A percentile compares a stretch with the other conserved stretches of the same genome.
These are phyloP conservation scores for Laguncularia racemosa DNA, from an alignment of 345 rosid genomes.

Conservation along the genomic window DNA sequence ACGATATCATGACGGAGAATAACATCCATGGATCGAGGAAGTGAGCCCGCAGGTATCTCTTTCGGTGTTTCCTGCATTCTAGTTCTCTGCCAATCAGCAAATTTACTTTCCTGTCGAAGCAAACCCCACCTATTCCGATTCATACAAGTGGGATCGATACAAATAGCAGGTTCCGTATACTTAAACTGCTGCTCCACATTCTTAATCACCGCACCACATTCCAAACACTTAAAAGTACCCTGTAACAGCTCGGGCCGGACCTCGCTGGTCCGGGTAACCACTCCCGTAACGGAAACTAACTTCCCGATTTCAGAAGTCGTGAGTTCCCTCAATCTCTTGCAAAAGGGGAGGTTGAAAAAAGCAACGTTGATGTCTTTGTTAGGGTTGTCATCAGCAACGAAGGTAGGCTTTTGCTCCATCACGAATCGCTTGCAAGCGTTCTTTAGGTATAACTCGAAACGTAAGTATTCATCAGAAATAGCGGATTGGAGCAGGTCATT, in stretches of 20 bases:
- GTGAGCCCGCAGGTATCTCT: constrained; percentile 97
- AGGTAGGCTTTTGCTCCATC: constrained; percentile 63
- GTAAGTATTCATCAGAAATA: constrained; percentile 71
- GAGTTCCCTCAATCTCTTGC: constrained; percentile 76
- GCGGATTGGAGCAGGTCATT: constrained; percentile 78
- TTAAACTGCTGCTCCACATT: constrained; percentile 95
- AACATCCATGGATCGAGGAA: constrained; percentile 90
- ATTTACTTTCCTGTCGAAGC: constrained; percentile 92
- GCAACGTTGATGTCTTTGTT: constrained; percentile 82
- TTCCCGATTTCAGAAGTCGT: constrained; percentile 80
- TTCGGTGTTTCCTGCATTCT: constrained; percentile 97
- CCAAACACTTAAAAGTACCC: constrained; percentile 86
- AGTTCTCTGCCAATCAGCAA: constrained; percentile 98
- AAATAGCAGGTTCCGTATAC: constrained; percentile 91
- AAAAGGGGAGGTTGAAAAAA: constrained; percentile 75
- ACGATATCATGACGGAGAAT: constrained; percentile 95
- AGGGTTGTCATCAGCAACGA: constrained; percentile 67
- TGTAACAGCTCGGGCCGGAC: constrained; percentile 94
- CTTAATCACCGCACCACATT: constrained; percentile 64
- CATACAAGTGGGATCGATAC: constrained; percentile 55
- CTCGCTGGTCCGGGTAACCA: constrained; percentile 93
- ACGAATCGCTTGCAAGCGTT: constrained; percentile 90
- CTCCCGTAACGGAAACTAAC: constrained; percentile 81
- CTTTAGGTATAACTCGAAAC: constrained; percentile 81
- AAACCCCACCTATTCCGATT: constrained; percentile 74